Evolutionary conservation across 192 early-diverging fungal species (phyloP), one percentile per base, ranked within the genome.

Genomic region (Linderina pennispora): DNA sequence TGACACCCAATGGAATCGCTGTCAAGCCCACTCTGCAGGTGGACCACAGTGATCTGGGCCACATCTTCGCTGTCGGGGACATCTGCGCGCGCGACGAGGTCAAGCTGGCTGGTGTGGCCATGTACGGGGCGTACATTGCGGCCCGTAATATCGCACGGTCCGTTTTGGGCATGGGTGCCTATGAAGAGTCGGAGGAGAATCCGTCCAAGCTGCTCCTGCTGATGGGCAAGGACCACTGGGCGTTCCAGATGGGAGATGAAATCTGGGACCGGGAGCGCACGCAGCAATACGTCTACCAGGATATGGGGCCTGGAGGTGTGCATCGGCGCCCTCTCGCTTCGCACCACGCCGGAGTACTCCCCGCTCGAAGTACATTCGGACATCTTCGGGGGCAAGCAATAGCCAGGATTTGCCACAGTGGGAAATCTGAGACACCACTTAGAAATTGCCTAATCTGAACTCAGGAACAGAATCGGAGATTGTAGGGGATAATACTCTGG

Each of bases 31-130:
- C 87, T 1, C 71, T 89, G 39, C 91, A 94, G 57, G 52, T 91
- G 3, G 60, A 63, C 16, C 74, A 80, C 36, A 43, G 45, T 4
- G 21, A 36, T 2, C 76, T 76, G 53, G 63, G 79, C 2, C 62
- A 90, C 54, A 82, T 92, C 23, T 92, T 81, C 51, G 81, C 85
- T 10, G 59, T 75, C 22, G 90, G 90, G 14, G 90, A 92, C 55
- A 80, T 88, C 9, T 70, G 62, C 40, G 64, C 50, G 0, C 41
- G 39, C 22, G 40, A 50, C 36, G 2, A 74, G 0, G 55, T 71
- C 36, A 71, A 71, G 40, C 55, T 71, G 0, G 67, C 67, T 0
- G 67, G 67, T 0, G 52, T 58, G 3, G 67, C 55, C 31, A 71
- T 71, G 60, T 51, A 71, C 18, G 56, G 53, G 16, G 67, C 36